Evolutionary conservation across 257 asterid species (phyloP).

Genomic region (Salvia rosmarinus): DNA sequence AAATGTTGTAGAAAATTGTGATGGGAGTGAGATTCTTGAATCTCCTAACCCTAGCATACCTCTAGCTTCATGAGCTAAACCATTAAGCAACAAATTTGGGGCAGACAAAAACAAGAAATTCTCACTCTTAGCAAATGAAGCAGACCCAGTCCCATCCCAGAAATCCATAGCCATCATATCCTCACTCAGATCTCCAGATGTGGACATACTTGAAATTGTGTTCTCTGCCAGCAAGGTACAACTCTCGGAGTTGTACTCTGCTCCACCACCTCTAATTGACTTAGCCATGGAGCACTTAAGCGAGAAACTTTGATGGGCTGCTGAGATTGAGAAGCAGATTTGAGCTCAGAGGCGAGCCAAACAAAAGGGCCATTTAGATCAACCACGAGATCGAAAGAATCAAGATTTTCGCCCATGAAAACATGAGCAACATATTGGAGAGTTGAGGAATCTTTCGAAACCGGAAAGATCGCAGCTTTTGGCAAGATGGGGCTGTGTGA

Average conservation of each 20-base stretch:
- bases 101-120: conserved; percentile 62
- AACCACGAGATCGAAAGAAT: conserved; percentile 51
- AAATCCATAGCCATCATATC: conserved; percentile 49
- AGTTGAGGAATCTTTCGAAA: conserved; percentile 58
- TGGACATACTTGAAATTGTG: conserved; percentile 48
- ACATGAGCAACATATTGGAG: conserved; percentile 60
- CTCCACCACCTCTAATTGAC: conserved; percentile 31
- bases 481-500: conserved; percentile 66
- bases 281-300: conserved; percentile 69
- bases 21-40: conserved; percentile 67
- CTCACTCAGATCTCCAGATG: conserved; percentile 53
- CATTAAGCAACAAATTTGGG: conserved; percentile 50
- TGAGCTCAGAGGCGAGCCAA: conserved; percentile 53
- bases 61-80: conserved; percentile 55
- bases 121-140: conserved; percentile 52
- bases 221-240: conserved; percentile 58
- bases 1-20: conserved; percentile 57
- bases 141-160: conserved; percentile 48
- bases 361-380: conserved; percentile 60
- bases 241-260: conserved; percentile 38
- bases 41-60: conserved; percentile 76
- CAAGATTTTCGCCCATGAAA: conserved; percentile 42
- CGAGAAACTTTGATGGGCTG: conserved; percentile 51
- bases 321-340: conserved; percentile 33
- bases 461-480: conserved; percentile 54